Base-by-base conservation (phyloP, 352 stramenopile species). In the Globisporangium nunn region DNA sequence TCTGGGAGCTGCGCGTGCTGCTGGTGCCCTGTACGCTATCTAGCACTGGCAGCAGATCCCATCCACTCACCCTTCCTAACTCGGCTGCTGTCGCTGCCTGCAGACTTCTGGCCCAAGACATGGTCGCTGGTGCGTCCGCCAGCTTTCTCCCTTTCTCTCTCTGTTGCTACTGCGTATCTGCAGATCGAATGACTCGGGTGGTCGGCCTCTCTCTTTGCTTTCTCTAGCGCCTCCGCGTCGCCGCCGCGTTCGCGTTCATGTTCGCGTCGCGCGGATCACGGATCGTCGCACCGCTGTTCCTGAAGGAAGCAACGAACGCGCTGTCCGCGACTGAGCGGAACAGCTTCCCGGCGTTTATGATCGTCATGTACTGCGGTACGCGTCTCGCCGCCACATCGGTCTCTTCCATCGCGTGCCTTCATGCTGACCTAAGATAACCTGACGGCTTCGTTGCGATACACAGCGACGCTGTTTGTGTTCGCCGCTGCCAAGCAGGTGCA, bases 401-500 rank as follows among this genome's bases (percentile, higher is more conserved):
- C 23, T 7, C 2, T 44, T 43, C 1, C 0, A 12, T 40, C 18
- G 3, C 12, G 49, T n/a, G 17, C 6, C 6, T 37, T 14, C 47
- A 11, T 15, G 12, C 45, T 23, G 23, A 23, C 23, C 23, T 23
- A n/a, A 2, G 33, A 12, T 47, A n/a, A 31, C 50, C 23, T 43
- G 3, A 4, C 11, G 2, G 11, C 11, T 43, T 14, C 11, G n/a
- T 60, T 18, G 17, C 43, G 23, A 50, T 11, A 4, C 56, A 31
- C 29, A 82, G 75, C 76, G 31, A 72, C 71, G 46, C 62, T 83
- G 12, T 89, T 91, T 60, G 61, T 70, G 6, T 91, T 88, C 40
- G 84, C 85, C 2, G 75, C 78, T n/a, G 83, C 97, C 48, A 98
- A 98, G 68, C 95, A 99, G 67, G 61, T 89, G 50, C 95, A 99